A percentile compares a stretch with the other conserved stretches of the same genome.
Conservation (phyloP, 805 yeast genomes). For the Sugiyamaella valdiviana region DNA sequence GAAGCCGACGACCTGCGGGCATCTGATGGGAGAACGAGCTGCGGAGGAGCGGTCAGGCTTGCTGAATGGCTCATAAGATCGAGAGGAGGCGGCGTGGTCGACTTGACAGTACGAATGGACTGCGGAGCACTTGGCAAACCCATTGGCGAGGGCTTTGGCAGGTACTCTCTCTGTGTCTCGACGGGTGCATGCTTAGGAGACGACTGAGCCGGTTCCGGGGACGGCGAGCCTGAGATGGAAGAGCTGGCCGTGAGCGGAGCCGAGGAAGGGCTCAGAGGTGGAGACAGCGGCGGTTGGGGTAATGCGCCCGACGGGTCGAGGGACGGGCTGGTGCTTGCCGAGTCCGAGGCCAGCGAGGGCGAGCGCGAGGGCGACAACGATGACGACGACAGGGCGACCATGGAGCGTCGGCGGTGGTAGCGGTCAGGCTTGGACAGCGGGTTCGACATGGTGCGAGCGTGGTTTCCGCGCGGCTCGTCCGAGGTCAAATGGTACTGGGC, state of each 20-base stretch:
- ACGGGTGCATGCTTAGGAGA: no score
- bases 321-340: constrained; percentile 1
- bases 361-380: constrained; percentile 6
- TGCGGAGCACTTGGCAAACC: no score
- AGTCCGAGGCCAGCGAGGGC: constrained; percentile 6
- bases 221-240: no score
- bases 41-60: constrained; percentile 13
- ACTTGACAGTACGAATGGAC: no score
- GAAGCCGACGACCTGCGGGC: constrained; percentile 16
- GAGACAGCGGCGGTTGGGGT: background rate
- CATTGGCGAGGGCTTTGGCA: no score
- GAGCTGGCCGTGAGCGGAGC: background rate
- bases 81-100: background rate
- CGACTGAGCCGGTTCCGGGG: no score
- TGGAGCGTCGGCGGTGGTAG: constrained; percentile 19
- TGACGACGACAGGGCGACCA: constrained; percentile 1
- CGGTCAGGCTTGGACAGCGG: constrained; percentile 18
- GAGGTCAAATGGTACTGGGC: background rate
- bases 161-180: no score
- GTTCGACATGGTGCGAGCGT: constrained; percentile 3
- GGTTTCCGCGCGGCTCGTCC: constrained; percentile 1
- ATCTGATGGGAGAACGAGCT: constrained; percentile 21
- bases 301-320: constrained; percentile 5
- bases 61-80: background rate
- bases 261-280: background rate